Evolutionary conservation across 2,329 filamentous ascomycete species (phyloP).

Genomic region (Epichloe aotearoae): DNA sequence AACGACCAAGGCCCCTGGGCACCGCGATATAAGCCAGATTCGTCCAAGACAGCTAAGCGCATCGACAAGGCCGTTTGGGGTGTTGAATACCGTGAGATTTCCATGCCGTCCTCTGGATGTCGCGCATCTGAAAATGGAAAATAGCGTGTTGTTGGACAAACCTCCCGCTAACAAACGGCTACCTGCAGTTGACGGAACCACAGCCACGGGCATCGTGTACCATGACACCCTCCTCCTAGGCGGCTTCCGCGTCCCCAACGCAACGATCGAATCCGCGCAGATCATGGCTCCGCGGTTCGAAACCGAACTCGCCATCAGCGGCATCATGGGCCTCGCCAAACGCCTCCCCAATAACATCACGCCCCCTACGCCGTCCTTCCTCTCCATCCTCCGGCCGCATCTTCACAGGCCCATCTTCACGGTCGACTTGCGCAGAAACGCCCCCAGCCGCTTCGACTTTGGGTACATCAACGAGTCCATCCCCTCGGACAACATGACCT

Average conservation of each 20-base stretch:
- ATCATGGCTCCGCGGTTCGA: constrained; percentile 30
- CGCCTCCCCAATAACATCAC: constrained; percentile 29
- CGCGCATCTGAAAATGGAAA: neutral
- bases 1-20: constrained; percentile 23
- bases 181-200: constrained; percentile 28
- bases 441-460: constrained; percentile 37
- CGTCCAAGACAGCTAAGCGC: constrained; percentile 29
- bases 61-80: constrained; percentile 34
- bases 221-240: constrained; percentile 36
- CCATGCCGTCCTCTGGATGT: constrained; percentile 9
- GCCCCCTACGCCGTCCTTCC: constrained; percentile 29
- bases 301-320: constrained; percentile 28
- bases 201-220: constrained; percentile 35
- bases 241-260: constrained; percentile 27
- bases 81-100: constrained; percentile 31
- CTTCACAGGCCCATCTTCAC: constrained; percentile 33
- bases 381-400: constrained; percentile 29
- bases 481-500: constrained; percentile 28
- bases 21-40: constrained; percentile 29
- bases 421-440: constrained; percentile 34
- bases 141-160: neutral
- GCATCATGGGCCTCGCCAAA: constrained; percentile 39
- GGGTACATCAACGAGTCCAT: constrained; percentile 31
- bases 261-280: constrained; percentile 36
- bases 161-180: neutral